Evolutionary conservation across 2,329 filamentous ascomycete species (phyloP), one percentile per base, ranked within the genome.

Genomic region (Xylaria sp.): DNA sequence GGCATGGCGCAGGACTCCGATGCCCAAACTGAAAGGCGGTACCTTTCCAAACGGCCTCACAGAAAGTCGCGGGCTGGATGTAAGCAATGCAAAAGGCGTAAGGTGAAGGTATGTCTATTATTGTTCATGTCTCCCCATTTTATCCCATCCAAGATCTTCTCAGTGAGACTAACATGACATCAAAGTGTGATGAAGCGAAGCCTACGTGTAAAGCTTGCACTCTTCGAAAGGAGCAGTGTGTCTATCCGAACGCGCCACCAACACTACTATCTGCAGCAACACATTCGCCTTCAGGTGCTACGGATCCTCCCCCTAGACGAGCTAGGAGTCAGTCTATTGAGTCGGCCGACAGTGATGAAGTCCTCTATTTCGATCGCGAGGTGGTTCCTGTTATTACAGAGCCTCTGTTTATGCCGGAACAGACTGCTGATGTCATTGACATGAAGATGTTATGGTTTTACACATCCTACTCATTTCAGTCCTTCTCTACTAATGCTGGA

Each of bases 361-460:
- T 28, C 9, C 25, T 23, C 28, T 25, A 43, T 48, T 18, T 50
- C 48, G 20, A 34, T 36, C 25, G 34, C 25, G 32, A 43, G 25
- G 13, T 66, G 48, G 36, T 69, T 45, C 39, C 69, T 12, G 70
- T 78, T 23, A 57, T 79, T 48, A 65, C 73, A 10, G 79, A 83
- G 65, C 82, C 81, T 10, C 65, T 80, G 10, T 81, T 80, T 66
- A 71, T 75, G 10, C 78, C 82, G 1, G 65, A 67, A 0, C 75
- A 75, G 13, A 74, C 80, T 60, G 77, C 81, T 46, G 77, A 80
- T 36, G 63, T 66, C 6, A 70, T 78, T 30, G 85, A 88, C 67
- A 85, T 88, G 83, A 83, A 81, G 69, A 80, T 88, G 46, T 73
- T 88, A 7, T 88, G 85, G 85, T 86, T 86, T 72, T 88, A 86